Evolutionary conservation across 352 stramenopile species (phyloP), one percentile per base, ranked within the genome.

Genomic region (Pythium scleroteichum): DNA sequence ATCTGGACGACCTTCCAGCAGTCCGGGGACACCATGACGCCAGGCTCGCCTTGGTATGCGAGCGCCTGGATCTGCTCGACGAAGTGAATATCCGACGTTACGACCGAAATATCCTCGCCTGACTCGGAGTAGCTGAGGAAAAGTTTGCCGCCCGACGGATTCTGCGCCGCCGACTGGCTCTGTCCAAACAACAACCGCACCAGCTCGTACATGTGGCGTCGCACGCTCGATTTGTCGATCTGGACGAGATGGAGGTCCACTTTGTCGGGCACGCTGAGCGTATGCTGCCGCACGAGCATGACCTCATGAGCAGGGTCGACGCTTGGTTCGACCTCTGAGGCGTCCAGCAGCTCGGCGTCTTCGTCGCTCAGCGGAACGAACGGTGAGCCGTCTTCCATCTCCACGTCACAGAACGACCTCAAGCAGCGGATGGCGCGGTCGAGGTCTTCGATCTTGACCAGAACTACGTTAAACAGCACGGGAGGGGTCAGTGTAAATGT

Each of bases 61-160:
- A 84, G 63, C 57, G 35, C 17, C 5, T 71, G 46, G 29, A 81
- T 78, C 41, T 78, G 56, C 16, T 68, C 44, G 19, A 87, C 41
- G 39, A 88, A 88, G 1, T 14, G 22, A 19, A 59, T 42, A 45
- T 88, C 75, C 32, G 66, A 80, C 8, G 79, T 88, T 22, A 88
- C 75, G 12, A 88, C 63, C 1, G 75, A 85, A 13, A 88, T 77
- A 27, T 84, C 75, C 23, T 85, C 68, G 12, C 70, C 77, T 1
- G 77, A 84, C 52, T 87, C 79, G 35, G 76, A 87, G 54, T 84
- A 87, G 41, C 75, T 85, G 20, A 85, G 58, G 41, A 88, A 88
- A 3, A 70, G n/a, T 38, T 75, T 69, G 12, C 64, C 68, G 17
- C 61, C 40, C 8, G 44, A 24, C 4, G 48, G 19, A 44, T 23